These are phyloP conservation scores for Serendipita sp. DNA, from an alignment of 768 basidiomycete genomes.

Conservation along the genomic window DNA sequence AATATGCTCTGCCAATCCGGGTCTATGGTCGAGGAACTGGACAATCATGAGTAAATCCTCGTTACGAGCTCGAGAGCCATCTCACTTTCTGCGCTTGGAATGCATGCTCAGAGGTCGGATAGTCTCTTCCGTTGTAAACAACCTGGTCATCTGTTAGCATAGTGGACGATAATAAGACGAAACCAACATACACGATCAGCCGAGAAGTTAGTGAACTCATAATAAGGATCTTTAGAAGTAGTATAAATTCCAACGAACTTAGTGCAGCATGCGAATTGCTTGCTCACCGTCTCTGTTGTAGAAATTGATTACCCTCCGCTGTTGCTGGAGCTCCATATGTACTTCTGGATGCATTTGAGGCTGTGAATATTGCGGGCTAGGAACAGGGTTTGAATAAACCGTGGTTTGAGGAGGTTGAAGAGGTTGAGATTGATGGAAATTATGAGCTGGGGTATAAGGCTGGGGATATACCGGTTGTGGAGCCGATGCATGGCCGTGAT, in stretches of 20 bases:
- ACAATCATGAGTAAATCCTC: background rate
- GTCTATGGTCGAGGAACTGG: constrained; percentile 10
- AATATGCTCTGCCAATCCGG: constrained; percentile 12
- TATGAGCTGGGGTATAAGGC: too few relatives aligned
- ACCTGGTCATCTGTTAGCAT: background rate
- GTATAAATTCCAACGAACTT: too few relatives aligned
- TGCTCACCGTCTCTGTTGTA: background rate
- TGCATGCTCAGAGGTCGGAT: constrained; percentile 13
- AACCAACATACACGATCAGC: background rate
- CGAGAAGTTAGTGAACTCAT: background rate
- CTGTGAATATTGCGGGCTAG: too few relatives aligned
- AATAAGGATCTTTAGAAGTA: background rate
- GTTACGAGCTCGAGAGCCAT: background rate
- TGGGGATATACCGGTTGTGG: too few relatives aligned
- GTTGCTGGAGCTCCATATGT: background rate
- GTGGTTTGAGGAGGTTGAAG: too few relatives aligned
- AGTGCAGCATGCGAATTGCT: too few relatives aligned
- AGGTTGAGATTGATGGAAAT: too few relatives aligned
- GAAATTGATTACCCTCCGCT: background rate
- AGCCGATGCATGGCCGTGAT: too few relatives aligned
- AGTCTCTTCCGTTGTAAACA: constrained; percentile 9
- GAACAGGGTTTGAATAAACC: too few relatives aligned
- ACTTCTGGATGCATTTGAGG: background rate
- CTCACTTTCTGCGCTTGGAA: constrained; percentile 11
- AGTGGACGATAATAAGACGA: too few relatives aligned